Evolutionary conservation across 768 basidiomycete species (phyloP), one percentile per base, ranked within the genome.

Genomic region (Tricholoma flavovirens): DNA sequence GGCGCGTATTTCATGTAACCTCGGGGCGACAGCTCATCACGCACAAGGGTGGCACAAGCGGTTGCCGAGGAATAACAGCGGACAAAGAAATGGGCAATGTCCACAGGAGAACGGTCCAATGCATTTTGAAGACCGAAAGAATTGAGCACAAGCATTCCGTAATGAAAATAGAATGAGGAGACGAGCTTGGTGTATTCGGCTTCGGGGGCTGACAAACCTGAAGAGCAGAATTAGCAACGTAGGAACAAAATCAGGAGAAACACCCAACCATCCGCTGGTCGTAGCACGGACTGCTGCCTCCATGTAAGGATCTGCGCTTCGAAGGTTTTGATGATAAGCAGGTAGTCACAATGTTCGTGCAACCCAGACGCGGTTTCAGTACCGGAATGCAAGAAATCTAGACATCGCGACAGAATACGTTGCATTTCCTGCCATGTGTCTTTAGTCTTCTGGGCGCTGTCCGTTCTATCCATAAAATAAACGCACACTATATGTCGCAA

Each of bases 101-200:
- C 84, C 42, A 88, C 70, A 0, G 80, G 71, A 3, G 82, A 78
- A 17, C 82, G 80, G 70, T 96, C 95, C 55, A 98, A 73, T n/a
- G 96, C 93, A 65, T 96, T 90, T 69, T 99, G 95, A 42, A 99
- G 79, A 10, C 96, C 96, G 63, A 99, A 99, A 1, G 95, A 96
- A 67, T 97, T 94, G 56, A 98, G 74, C 35, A 97, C 90, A 51
- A 99, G 81, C 72, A 83, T 82, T 22, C 87, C 83, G 64, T 96
- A 96, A 67, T 91, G 82, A 72, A 82, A 88, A 68, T 92, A 93
- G 66, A 93, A 95, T 60, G 81, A 75, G 24, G 81, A 77, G 40
- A 83, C 81, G 50, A 79, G 69, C 42, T 67, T 66, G 55, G 77
- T 76, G 72, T 85, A 86, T 54, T 79, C 69, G 1, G 59, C 55